phyloP scores from a whole-genome alignment of 108 stramenopile genomes.

The Fragilariopsis cylindrus region DNA sequence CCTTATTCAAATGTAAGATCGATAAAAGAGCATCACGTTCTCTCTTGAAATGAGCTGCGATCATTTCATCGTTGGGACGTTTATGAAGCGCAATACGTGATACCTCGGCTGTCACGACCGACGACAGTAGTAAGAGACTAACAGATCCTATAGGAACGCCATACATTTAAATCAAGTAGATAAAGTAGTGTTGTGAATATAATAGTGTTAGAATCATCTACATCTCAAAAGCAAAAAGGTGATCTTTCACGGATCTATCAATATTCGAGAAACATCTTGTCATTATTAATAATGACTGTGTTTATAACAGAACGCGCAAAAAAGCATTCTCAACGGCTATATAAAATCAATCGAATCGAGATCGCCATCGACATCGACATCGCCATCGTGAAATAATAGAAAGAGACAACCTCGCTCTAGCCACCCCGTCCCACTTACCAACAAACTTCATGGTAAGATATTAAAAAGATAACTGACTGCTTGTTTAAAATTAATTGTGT shows the following conservation, averaged over 20 bases:
- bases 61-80: slow-evolving; percentile 67
- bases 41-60: slow-evolving; percentile 60
- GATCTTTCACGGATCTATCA: too few relatives aligned
- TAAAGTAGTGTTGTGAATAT: neutral
- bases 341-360: neutral
- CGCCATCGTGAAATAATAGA: neutral
- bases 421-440: slow-evolving; percentile 9
- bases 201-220: neutral
- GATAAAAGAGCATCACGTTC: slow-evolving; percentile 60
- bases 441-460: slow-evolving; percentile 27
- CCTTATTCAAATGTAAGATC: slow-evolving; percentile 11
- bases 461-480: too few relatives aligned
- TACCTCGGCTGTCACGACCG: slow-evolving; percentile 27
- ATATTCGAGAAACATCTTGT: too few relatives aligned
- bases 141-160: slow-evolving; percentile 17
- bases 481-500: too few relatives aligned
- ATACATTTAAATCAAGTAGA: neutral
- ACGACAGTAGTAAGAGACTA: slow-evolving; percentile 12
- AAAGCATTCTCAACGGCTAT: neutral
- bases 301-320: neutral
- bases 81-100: slow-evolving; percentile 45
- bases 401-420: too few relatives aligned
- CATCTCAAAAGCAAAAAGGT: neutral
- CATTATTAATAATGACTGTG: too few relatives aligned
- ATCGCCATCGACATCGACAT: too few relatives aligned